Base-by-base conservation (phyloP, 73 alveolate genomes). In the Breviolum minutum region DNA sequence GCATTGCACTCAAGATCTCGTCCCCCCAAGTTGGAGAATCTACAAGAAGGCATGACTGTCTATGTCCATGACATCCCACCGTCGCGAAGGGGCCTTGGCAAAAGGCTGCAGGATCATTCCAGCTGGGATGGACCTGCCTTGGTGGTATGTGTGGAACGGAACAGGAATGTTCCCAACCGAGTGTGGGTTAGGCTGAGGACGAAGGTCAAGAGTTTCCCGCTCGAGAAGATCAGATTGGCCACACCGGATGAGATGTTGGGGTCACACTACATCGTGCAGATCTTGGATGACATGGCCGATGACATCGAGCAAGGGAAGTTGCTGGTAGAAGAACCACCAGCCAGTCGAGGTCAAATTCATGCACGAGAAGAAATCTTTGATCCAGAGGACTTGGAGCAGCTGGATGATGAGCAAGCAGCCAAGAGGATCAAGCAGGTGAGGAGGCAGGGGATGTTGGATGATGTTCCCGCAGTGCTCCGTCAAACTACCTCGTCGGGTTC, bases 71-170 rank as follows among this genome's bases (percentile, higher is more conserved):
- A 79, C 5, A 66, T 66, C 7, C 87, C 87, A 10, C 62, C 64
- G 14, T 11, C 19, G 7, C 62, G 80, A 4, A 17, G 68, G 0
- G 94, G 94, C 0, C 80, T 24, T 11, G 64, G 62, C 0, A 24
- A 30, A 2, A 54, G 94, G 0, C 8, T 86, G 8, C 94, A 86
- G 48, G 94, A 62, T 63, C 63, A 63, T 17, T 14, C 20, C 16
- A 48, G 77, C 9, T 86, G 94, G 94, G 63, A 61, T 16, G 94
- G 94, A 6, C 94, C 94, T 11, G 94, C 63, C 7, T n/a, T 79
- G 62, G 80, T 63, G 80, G 94, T 86, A 1, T 86, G 94, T 27
- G 94, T 86, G 79, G 94, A 86, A 64, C 62, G 63, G 63, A 62
- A 86, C 6, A 60, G 20, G 30, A n/a, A 27, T 26, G 63, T n/a